Base-by-base conservation (phyloP, 2,329 filamentous ascomycete species). In the Plectosphaerella sp. region DNA sequence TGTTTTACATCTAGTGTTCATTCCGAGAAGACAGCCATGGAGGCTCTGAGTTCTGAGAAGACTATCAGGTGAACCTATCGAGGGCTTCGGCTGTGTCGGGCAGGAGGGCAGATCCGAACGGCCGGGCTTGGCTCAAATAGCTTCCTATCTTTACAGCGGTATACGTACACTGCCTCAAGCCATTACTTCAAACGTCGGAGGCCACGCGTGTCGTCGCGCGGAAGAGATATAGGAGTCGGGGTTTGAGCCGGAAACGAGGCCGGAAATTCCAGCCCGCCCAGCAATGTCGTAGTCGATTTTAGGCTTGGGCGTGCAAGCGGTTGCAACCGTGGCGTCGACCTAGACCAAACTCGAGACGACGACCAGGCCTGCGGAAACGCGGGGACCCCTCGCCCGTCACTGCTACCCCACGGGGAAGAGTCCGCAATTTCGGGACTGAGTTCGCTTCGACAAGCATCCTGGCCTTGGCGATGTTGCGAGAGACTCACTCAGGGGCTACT, bases 251-350 rank as follows among this genome's bases (percentile, higher is more conserved):
- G 46, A 48, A 48, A 48, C 11, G 22, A 8, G 12, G 22, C 16
- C 46, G 46, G 46, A 48, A 48, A 48, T 48, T 39, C 46, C 46
- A 37, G 22, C 10, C n/a, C n/a, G 46, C 25, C 46, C 36, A 22
- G 33, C 3, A 4, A 16, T 7, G n/a, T 5, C 15, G 15, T 39
- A 15, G 16, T 15, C 16, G 37, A 16, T 39, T 39, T 18, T n/a
- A 15, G 15, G 37, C 15, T n/a, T 39, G 37, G 37, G 37, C 37
- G 28, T 10, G 28, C n/a, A n/a, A n/a, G n/a, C n/a, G n/a, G n/a
- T n/a, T n/a, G n/a, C 8, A 33, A 9, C 28, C 28, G 8, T 33
- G 28, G 28, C 28, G 8, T 33, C 8, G 28, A 33, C 28, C 28
- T 33, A 33, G 28, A 7, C 28, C 28, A 33, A 33, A 33, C 28